Percentiles rank a stretch among this genome's conserved stretches.
Conservation (phyloP, 441 rosid species). For the Bruguiera hainesii region DNA sequence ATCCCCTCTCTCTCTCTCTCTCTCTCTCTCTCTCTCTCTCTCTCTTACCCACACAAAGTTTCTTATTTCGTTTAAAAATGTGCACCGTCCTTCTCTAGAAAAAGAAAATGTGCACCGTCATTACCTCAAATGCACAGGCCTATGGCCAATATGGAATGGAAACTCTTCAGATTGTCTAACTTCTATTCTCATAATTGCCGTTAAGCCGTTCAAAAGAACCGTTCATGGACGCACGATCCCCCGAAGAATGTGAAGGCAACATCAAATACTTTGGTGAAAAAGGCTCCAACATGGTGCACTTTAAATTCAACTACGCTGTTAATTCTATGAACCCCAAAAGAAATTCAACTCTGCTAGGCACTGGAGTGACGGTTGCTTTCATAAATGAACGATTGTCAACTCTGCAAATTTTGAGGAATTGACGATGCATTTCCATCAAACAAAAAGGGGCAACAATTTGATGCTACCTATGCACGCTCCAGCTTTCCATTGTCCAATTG, state of each 20-base stretch:
- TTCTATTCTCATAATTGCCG: background rate
- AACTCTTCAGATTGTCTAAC: conserved; percentile 1
- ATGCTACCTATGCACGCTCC: background rate
- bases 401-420: background rate
- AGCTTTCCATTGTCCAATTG: background rate
- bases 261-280: background rate
- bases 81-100: background rate
- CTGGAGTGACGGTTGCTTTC: background rate
- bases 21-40: background rate
- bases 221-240: background rate
- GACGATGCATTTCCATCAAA: conserved; percentile 13
- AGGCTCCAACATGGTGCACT: background rate
- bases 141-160: background rate
- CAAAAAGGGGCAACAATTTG: background rate
- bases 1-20: background rate
- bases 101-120: background rate
- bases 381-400: background rate
- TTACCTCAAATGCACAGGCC: background rate
- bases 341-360: background rate
- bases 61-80: background rate
- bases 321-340: too few relatives aligned
- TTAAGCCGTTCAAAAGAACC: background rate
- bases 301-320: background rate
- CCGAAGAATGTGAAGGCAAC: background rate
- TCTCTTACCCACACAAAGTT: background rate